phyloP scores from a whole-genome alignment of 2,329 filamentous ascomycete genomes.

The Colletotrichum sp. region DNA sequence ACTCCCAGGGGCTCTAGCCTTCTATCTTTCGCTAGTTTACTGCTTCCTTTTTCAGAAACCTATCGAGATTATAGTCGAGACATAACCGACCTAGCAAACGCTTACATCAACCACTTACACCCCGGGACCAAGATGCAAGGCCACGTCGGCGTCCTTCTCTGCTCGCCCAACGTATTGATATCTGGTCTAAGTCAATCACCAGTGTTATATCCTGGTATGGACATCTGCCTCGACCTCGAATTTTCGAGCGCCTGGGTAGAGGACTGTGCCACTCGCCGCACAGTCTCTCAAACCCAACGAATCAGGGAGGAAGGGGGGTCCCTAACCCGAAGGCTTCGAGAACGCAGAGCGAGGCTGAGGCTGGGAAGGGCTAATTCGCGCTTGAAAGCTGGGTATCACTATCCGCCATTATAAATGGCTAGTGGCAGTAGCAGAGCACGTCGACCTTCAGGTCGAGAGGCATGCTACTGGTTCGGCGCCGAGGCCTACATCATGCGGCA shows the following conservation, averaged over 20 bases:
- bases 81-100: background rate
- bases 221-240: background rate
- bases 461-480: background rate
- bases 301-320: background rate
- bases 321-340: background rate
- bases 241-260: background rate
- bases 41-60: background rate
- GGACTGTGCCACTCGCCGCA: background rate
- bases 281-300: background rate
- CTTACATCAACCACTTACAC: background rate
- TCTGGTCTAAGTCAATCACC: accelerated
- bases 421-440: background rate
- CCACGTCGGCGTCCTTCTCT: background rate
- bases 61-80: background rate
- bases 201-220: background rate
- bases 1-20: background rate
- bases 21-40: background rate
- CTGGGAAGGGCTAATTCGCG: no score
- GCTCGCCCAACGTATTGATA: background rate
- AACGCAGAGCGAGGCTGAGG: background rate
- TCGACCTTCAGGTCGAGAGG: background rate
- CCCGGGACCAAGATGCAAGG: background rate
- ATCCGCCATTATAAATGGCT: background rate
- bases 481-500: no score
- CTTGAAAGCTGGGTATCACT: no score